A percentile compares a stretch with the other conserved stretches of the same genome.
Conservation (phyloP, 148 eudicot species). For the Cornus kousa region DNA sequence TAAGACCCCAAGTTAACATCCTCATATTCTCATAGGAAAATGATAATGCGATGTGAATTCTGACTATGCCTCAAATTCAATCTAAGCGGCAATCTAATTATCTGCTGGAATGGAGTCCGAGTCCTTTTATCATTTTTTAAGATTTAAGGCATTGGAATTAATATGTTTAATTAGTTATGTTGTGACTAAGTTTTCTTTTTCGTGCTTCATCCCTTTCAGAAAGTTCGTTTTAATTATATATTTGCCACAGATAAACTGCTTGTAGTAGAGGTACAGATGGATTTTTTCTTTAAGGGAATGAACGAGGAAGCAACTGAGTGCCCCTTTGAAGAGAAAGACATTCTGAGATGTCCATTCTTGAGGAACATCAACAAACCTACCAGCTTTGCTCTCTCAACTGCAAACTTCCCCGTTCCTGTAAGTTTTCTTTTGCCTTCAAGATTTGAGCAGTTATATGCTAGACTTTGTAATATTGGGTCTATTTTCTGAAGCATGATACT, state of each 20-base stretch:
- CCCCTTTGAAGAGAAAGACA: slow-evolving; percentile 45
- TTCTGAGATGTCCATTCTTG: slow-evolving; percentile 70
- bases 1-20: not conserved
- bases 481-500: not conserved
- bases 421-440: slow-evolving; percentile 8
- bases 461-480: not conserved
- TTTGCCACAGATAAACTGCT: slow-evolving; percentile 24
- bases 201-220: not conserved
- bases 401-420: slow-evolving; percentile 46
- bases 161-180: not conserved
- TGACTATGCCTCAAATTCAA: not conserved
- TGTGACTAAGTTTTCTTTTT: not conserved
- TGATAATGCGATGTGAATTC: not conserved
- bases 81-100: not conserved
- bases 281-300: slow-evolving; percentile 42
- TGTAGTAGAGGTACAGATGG: slow-evolving; percentile 36
- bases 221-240: not conserved
- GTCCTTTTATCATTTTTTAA: too few relatives aligned
- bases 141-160: too few relatives aligned
- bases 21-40: too few relatives aligned
- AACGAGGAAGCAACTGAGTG: slow-evolving; percentile 46
- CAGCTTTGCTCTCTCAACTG: slow-evolving; percentile 48
- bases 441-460: not conserved
- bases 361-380: slow-evolving; percentile 74
- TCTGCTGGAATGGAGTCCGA: too few relatives aligned